Conservation (phyloP, 2,329 filamentous ascomycete species). For the Podosphaera fusca region DNA sequence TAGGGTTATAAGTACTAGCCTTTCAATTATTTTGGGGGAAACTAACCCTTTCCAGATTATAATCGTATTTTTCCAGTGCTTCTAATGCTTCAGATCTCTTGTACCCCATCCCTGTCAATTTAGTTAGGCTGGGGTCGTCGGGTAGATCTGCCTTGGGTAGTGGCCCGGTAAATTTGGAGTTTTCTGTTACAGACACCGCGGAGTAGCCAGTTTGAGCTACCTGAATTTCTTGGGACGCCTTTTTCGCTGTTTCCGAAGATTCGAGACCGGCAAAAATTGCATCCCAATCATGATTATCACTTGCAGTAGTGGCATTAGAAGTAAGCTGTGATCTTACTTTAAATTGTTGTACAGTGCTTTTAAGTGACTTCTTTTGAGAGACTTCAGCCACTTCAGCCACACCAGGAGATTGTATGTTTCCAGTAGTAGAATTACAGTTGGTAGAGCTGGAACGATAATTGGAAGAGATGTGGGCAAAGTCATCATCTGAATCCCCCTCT, state of each 20-base stretch:
- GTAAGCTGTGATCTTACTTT: conserved; percentile 1
- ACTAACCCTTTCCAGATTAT: conserved; percentile 81
- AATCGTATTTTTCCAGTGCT: conserved; percentile 84
- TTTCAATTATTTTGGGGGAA: neutral
- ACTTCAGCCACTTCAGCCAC: conserved; percentile 13
- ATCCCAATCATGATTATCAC: conserved; percentile 66
- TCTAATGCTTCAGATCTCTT: conserved; percentile 45
- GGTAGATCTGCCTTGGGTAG: conserved; percentile 53
- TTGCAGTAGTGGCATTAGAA: conserved; percentile 16
- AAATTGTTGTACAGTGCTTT: conserved; percentile 16
- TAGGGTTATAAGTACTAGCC: conserved; percentile 2
- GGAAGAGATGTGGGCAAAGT: conserved; percentile 49
- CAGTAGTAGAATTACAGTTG: conserved; percentile 65
- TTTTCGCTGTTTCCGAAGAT: conserved; percentile 7
- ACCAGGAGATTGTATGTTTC: conserved; percentile 25
- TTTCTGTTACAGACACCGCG: neutral
- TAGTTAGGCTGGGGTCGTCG: conserved; percentile 79
- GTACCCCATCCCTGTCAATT: conserved; percentile 79
- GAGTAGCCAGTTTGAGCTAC: neutral
- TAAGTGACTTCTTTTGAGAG: conserved; percentile 19
- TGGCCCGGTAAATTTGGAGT: neutral
- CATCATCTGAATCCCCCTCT: conserved; percentile 56
- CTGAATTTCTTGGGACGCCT: neutral
- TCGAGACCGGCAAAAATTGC: conserved; percentile 73
- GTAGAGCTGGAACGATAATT: conserved; percentile 39